These are phyloP conservation scores for Hortaea werneckii DNA, from an alignment of 2,329 filamentous ascomycete species.

Conservation along the genomic window DNA sequence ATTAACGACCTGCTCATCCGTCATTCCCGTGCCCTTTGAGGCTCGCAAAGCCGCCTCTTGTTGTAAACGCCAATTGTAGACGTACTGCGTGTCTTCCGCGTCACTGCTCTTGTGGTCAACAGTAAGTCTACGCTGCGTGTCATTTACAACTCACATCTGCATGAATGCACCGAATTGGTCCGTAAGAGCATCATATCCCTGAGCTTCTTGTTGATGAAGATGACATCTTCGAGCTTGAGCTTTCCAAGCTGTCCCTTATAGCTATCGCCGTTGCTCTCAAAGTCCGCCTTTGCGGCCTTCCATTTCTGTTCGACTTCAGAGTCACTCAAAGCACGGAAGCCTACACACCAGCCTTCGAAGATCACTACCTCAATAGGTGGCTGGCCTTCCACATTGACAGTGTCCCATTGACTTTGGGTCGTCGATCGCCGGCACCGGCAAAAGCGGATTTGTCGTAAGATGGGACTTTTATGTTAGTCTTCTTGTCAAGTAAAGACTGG, in stretches of 20 bases:
- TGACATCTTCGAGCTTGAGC: conserved; percentile 46
- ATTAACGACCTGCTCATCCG: conserved; percentile 61
- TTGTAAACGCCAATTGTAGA: conserved; percentile 75
- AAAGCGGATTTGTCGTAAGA: conserved; percentile 77
- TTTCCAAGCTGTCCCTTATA: conserved; percentile 44
- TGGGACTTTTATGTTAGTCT: conserved; percentile 51
- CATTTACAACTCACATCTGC: conserved; percentile 44
- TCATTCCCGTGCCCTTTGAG: conserved; percentile 67
- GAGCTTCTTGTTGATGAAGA: conserved; percentile 50
- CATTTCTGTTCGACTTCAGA: conserved; percentile 46
- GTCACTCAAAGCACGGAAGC: conserved; percentile 58
- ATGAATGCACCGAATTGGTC: conserved; percentile 53
- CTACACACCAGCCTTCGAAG: conserved; percentile 86
- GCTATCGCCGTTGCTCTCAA: conserved; percentile 32
- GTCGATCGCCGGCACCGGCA: conserved; percentile 65
- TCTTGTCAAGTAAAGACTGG: conserved; percentile 41
- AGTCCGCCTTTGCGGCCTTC: conserved; percentile 39
- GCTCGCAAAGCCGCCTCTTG: conserved; percentile 64
- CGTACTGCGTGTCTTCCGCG: conserved; percentile 60
- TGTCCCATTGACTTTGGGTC: conserved; percentile 53
- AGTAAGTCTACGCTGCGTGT: background rate
- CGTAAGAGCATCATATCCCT: conserved; percentile 50
- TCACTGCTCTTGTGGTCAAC: conserved; percentile 35
- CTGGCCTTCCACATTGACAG: conserved; percentile 44
- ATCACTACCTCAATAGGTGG: conserved; percentile 53